phyloP scores from a whole-genome alignment of 768 basidiomycete species.

The Termitomyces sp. region DNA sequence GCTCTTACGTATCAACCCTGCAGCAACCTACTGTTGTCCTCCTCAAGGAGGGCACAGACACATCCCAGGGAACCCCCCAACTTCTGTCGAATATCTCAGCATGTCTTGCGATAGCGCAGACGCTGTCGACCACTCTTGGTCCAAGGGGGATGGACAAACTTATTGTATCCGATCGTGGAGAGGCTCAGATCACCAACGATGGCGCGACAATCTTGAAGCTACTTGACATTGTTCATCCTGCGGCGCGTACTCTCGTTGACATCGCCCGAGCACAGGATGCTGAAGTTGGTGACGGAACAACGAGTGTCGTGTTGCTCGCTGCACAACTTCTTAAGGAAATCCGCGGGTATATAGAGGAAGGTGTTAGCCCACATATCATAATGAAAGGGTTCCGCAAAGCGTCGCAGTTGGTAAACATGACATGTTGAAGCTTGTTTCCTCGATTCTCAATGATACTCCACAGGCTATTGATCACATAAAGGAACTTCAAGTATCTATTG shows the following conservation, averaged over 20 bases:
- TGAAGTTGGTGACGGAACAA: conserved; percentile 98
- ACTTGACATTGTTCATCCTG: conserved; percentile 96
- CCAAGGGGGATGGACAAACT: conserved; percentile 99
- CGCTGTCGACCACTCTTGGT: conserved; percentile 91
- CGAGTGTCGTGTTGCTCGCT: conserved; percentile 91
- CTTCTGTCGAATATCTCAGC: conserved; percentile 94
- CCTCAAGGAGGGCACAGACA: conserved; percentile 93
- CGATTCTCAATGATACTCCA: background rate
- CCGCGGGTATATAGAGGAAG: conserved; percentile 89
- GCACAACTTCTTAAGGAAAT: conserved; percentile 94
- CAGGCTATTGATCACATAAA: conserved; percentile 86
- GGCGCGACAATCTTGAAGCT: conserved; percentile 98
- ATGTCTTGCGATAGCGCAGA: conserved; percentile 90
- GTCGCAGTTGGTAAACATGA: conserved; percentile 65
- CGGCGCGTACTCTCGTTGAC: conserved; percentile 95
- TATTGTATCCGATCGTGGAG: conserved; percentile 89
- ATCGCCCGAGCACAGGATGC: conserved; percentile 98
- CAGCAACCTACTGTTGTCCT: conserved; percentile 98
- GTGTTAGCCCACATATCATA: conserved; percentile 95
- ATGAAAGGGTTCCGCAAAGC: conserved; percentile 95
- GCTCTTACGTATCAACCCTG: conserved; percentile 13
- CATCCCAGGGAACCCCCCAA: conserved; percentile 91
- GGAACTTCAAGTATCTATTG: conserved; percentile 84
- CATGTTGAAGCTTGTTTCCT: conserved; percentile 4
- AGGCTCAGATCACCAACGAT: conserved; percentile 99